phyloP scores from a whole-genome alignment of 768 basidiomycete genomes.

The Suillus plorans region DNA sequence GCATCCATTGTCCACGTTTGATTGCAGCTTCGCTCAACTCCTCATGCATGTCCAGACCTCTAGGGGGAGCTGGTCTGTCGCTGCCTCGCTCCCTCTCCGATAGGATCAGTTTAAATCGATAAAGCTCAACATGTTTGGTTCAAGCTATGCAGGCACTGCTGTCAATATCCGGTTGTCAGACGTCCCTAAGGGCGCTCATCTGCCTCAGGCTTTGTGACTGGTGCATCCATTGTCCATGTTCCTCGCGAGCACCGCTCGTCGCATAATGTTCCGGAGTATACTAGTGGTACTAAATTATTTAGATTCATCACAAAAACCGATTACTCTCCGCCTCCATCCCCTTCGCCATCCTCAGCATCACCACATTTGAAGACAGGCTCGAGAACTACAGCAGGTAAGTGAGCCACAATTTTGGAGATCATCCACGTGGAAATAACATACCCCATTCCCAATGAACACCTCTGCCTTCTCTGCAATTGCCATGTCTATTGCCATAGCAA shows the following conservation, averaged over 20 bases:
- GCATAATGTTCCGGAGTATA: background rate
- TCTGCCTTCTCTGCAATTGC: conserved; percentile 55
- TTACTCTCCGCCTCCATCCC: conserved; percentile 40
- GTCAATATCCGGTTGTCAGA: background rate
- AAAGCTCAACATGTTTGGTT: background rate
- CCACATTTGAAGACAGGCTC: conserved; percentile 49
- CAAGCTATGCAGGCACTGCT: background rate
- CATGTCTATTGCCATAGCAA: conserved; percentile 60
- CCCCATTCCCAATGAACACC: conserved; percentile 63
- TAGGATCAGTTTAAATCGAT: background rate
- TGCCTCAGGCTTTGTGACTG: background rate
- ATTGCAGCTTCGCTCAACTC: background rate
- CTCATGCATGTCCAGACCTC: background rate
- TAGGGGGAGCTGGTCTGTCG: background rate
- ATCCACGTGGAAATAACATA: conserved; percentile 29
- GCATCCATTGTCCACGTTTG: background rate
- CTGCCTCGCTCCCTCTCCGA: background rate
- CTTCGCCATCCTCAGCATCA: conserved; percentile 46
- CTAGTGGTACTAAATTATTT: background rate
- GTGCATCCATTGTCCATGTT: background rate
- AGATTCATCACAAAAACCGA: conserved; percentile 37
- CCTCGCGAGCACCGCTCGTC: background rate
- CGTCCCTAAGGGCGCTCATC: background rate
- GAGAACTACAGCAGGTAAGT: conserved; percentile 36
- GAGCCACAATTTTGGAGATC: background rate